These are phyloP conservation scores for Zanthoxylum bungeanum DNA, from an alignment of 345 rosid species.

Conservation along the genomic window DNA sequence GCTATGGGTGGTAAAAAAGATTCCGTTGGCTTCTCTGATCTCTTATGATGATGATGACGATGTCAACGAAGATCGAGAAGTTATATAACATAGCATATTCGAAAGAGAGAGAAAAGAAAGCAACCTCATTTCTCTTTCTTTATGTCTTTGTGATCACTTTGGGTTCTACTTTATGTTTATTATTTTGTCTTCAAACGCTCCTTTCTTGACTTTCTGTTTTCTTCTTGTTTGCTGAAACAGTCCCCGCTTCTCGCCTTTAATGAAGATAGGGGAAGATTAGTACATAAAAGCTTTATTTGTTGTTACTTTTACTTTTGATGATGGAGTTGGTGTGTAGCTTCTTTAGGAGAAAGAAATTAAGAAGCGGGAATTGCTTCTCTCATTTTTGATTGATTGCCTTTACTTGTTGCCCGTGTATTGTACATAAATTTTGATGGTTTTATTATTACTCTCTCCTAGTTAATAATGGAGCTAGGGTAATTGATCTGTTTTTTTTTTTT, in stretches of 20 bases:
- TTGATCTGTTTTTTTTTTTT: too few species aligned
- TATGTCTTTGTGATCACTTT: background rate
- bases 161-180: conserved; percentile 8
- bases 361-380: conserved; percentile 32
- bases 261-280: background rate
- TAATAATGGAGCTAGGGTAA: too few species aligned
- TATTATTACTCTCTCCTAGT: too few species aligned
- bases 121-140: background rate
- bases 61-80: conserved; percentile 9
- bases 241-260: conserved; percentile 21
- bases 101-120: background rate
- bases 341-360: conserved; percentile 28
- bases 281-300: conserved; percentile 10
- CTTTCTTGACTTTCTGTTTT: conserved; percentile 6
- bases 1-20: too few species aligned
- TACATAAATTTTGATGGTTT: too few species aligned
- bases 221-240: conserved; percentile 6
- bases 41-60: conserved; percentile 9
- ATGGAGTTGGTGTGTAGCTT: conserved; percentile 39
- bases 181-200: conserved; percentile 33
- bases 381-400: conserved; percentile 11
- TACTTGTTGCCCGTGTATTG: too few species aligned
- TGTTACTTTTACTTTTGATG: conserved; percentile 32
- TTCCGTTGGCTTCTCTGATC: conserved; percentile 7
- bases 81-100: conserved; percentile 1